Percentiles rank a stretch among this genome's conserved stretches.
Evolutionary conservation across 352 stramenopile genomes (phyloP).

Genomic region (Phytophthora lateralis): DNA sequence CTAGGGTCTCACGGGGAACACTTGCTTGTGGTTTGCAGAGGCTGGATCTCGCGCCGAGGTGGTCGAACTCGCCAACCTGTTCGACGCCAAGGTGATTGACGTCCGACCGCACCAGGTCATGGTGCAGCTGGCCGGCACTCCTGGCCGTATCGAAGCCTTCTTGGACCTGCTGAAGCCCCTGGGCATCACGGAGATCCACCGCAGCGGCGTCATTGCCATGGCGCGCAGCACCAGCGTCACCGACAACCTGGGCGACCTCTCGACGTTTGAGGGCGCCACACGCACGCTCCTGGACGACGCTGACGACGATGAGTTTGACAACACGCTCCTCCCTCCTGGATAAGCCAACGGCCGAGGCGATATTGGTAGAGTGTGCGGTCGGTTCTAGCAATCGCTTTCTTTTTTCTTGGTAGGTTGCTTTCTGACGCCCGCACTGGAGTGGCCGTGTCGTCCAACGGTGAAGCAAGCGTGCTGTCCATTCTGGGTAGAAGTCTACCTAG

Average conservation of each 20-base stretch:
- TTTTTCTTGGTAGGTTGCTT: slow-evolving; percentile 17
- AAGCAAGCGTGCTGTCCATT: neutral
- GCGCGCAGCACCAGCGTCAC: slow-evolving; percentile 68
- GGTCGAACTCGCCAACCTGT: slow-evolving; percentile 81
- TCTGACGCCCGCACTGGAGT: neutral
- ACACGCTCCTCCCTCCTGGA: slow-evolving; percentile 67
- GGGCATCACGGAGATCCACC: slow-evolving; percentile 85
- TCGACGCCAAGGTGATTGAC: slow-evolving; percentile 88
- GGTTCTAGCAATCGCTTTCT: slow-evolving; percentile 3
- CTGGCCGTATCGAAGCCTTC: slow-evolving; percentile 81
- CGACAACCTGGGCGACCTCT: slow-evolving; percentile 67
- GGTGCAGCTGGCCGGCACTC: slow-evolving; percentile 81
- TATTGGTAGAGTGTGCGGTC: slow-evolving; percentile 11
- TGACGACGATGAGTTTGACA: slow-evolving; percentile 68
- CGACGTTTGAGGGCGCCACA: slow-evolving; percentile 76
- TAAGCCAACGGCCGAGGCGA: slow-evolving; percentile 35
- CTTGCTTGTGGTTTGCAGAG: slow-evolving; percentile 36
- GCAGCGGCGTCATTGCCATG: slow-evolving; percentile 87
- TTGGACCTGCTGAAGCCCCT: slow-evolving; percentile 83
- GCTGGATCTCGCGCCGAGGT: slow-evolving; percentile 72
- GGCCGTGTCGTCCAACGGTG: neutral
- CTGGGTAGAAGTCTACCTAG: neutral
- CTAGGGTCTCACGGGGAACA: slow-evolving; percentile 7
- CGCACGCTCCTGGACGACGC: slow-evolving; percentile 70
- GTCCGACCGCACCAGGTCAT: slow-evolving; percentile 84